Evolutionary conservation across 345 rosid genomes (phyloP).

Genomic region (Aegle marmelos): DNA sequence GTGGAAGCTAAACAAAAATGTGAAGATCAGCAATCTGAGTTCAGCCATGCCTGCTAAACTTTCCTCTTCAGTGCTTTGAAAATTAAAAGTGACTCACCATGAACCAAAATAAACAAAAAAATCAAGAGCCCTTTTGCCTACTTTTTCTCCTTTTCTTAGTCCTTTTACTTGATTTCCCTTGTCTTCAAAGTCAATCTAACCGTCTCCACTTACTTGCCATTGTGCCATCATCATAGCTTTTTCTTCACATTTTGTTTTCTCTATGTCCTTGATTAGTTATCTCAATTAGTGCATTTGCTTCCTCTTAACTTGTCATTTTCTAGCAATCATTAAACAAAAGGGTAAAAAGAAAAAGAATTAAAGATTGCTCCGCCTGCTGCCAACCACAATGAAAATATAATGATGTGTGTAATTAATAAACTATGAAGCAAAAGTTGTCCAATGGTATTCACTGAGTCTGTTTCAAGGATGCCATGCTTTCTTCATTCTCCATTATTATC

Average conservation of each 20-base stretch:
- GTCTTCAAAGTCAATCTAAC: slow-evolving; percentile 17
- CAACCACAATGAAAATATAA: background rate
- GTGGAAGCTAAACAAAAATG: background rate
- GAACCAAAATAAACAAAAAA: background rate
- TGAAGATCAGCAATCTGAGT: slow-evolving; percentile 4
- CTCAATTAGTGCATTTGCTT: background rate
- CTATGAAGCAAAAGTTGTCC: slow-evolving; percentile 6
- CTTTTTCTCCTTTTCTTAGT: background rate
- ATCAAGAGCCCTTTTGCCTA: background rate
- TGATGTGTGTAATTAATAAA: slow-evolving; percentile 5
- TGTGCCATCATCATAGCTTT: slow-evolving; percentile 9
- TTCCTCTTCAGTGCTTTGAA: background rate
- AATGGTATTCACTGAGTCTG: slow-evolving; percentile 4
- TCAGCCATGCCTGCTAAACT: slow-evolving; percentile 5
- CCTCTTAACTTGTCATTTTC: background rate
- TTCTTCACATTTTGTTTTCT: background rate
- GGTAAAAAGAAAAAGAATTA: too few species aligned
- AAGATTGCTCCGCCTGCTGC: slow-evolving; percentile 7
- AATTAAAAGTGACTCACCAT: background rate
- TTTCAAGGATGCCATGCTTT: slow-evolving; percentile 10
- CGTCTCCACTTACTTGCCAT: background rate
- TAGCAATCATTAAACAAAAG: background rate
- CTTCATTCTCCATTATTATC: background rate
- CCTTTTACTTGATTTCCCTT: slow-evolving; percentile 13
- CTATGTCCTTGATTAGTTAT: background rate